Percentiles rank a stretch among this genome's conserved stretches.
These are phyloP conservation scores for Ophioceras dolichostomum DNA, from an alignment of 2,329 filamentous ascomycete species.

Conservation along the genomic window DNA sequence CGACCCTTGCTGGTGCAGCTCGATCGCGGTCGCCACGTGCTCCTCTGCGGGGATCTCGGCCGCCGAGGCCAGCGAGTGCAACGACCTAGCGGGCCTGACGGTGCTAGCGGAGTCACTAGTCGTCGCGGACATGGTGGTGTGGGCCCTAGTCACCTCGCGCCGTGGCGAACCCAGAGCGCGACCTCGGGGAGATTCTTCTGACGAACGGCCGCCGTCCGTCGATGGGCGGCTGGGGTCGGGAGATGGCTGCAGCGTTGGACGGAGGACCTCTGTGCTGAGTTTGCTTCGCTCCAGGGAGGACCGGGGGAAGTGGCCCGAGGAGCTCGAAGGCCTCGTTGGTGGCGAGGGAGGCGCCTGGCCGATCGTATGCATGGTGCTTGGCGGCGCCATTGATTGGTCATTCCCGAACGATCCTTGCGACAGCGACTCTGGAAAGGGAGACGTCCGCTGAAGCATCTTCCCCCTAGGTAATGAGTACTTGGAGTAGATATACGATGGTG, in stretches of 20 bases:
- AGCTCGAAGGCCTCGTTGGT: constrained; percentile 47
- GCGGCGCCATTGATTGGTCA: constrained; percentile 39
- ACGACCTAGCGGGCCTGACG: constrained; percentile 30
- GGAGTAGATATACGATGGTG: constrained; percentile 73
- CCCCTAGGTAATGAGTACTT: constrained; percentile 77
- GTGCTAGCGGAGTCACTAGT: constrained; percentile 45
- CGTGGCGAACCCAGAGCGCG: constrained; percentile 24
- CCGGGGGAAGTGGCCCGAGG: constrained; percentile 30
- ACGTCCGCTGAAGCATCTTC: constrained; percentile 60
- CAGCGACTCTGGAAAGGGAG: constrained; percentile 41
- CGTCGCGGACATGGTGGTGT: constrained; percentile 32
- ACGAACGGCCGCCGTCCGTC: constrained; percentile 27
- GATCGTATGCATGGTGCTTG: constrained; percentile 29
- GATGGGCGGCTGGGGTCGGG: constrained; percentile 32
- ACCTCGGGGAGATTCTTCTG: constrained; percentile 36
- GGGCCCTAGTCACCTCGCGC: constrained; percentile 26
- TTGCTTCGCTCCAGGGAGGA: constrained; percentile 39
- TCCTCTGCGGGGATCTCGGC: constrained; percentile 73
- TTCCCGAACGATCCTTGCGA: constrained; percentile 43
- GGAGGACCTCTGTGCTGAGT: constrained; percentile 32
- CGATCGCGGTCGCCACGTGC: constrained; percentile 81
- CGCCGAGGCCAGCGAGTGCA: constrained; percentile 38
- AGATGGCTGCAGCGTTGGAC: constrained; percentile 27
- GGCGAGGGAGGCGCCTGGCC: constrained; percentile 47
- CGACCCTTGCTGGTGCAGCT: constrained; percentile 76